A percentile compares a stretch with the other conserved stretches of the same genome.
phyloP scores from a whole-genome alignment of 139 green algal species.

The Ettlia oleoabundans region DNA sequence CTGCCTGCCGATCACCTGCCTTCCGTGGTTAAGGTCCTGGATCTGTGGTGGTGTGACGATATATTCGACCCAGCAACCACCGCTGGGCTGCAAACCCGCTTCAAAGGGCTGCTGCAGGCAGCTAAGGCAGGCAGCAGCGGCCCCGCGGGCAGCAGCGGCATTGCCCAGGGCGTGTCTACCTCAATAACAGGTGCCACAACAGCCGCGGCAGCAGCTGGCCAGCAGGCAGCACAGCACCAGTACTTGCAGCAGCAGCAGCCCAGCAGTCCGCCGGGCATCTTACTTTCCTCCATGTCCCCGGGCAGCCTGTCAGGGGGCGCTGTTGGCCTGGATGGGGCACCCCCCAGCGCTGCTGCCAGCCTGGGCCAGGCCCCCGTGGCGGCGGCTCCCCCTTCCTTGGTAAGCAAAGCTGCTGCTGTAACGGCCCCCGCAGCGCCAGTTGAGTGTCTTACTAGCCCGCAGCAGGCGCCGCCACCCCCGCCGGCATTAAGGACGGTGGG shows the following conservation, averaged over 20 bases:
- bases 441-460: neutral
- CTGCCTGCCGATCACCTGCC: slow-evolving; percentile 6
- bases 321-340: too few relatives aligned
- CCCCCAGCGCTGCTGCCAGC: neutral
- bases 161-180: neutral
- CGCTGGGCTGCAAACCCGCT: slow-evolving; percentile 1
- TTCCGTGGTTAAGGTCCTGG: slow-evolving; percentile 26
- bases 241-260: neutral
- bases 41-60: slow-evolving; percentile 28
- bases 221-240: too few relatives aligned
- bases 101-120: neutral
- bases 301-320: slow-evolving; percentile 11
- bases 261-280: neutral
- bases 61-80: slow-evolving; percentile 12
- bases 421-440: neutral
- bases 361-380: neutral
- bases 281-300: slow-evolving; percentile 13
- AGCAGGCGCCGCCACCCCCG: neutral
- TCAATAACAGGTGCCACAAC: neutral
- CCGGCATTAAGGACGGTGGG: slow-evolving; percentile 1
- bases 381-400: neutral
- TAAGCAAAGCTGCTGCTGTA: neutral
- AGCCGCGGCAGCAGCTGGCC: neutral
- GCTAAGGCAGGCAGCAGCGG: neutral
- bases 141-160: neutral